Conservation (phyloP, 306 rosid genomes). For the Quercus cerris region DNA sequence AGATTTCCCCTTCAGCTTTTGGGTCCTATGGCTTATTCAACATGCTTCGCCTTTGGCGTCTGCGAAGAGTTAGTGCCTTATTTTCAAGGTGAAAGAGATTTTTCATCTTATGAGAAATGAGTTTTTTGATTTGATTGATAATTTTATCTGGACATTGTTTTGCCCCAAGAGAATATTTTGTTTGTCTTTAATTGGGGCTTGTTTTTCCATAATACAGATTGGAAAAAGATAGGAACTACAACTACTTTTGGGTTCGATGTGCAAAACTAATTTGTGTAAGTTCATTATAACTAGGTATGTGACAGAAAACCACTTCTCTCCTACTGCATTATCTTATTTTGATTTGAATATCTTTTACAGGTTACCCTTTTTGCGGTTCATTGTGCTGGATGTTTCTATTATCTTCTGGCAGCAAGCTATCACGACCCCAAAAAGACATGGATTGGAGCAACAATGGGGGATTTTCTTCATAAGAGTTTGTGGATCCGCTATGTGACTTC, state of each 20-base stretch:
- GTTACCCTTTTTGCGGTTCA: slow-evolving; percentile 90
- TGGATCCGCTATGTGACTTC: slow-evolving; percentile 79
- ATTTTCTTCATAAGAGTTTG: slow-evolving; percentile 51
- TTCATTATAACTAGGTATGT: background rate
- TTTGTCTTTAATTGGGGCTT: background rate
- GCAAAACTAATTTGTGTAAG: slow-evolving; percentile 88
- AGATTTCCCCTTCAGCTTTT: slow-evolving; percentile 48
- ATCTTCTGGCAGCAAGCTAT: slow-evolving; percentile 74
- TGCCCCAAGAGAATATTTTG: background rate
- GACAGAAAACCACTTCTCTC: background rate
- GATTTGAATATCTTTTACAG: slow-evolving; percentile 34
- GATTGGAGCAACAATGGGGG: slow-evolving; percentile 52
- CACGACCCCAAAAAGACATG: slow-evolving; percentile 66
- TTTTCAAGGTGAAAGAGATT: slow-evolving; percentile 56
- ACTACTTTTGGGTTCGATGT: slow-evolving; percentile 89
- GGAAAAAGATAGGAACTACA: slow-evolving; percentile 87
- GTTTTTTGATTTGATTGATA: background rate
- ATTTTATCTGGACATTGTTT: background rate
- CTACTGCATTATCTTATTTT: slow-evolving; percentile 14
- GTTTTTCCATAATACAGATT: slow-evolving; percentile 40
- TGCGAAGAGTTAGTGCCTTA: slow-evolving; percentile 82
- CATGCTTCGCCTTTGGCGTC: slow-evolving; percentile 98
- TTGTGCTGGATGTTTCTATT: slow-evolving; percentile 85
- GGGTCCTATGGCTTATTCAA: slow-evolving; percentile 73
- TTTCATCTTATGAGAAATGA: background rate